phyloP scores from a whole-genome alignment of 495 filamentous ascomycete species.

The Podospora fimiseda region DNA sequence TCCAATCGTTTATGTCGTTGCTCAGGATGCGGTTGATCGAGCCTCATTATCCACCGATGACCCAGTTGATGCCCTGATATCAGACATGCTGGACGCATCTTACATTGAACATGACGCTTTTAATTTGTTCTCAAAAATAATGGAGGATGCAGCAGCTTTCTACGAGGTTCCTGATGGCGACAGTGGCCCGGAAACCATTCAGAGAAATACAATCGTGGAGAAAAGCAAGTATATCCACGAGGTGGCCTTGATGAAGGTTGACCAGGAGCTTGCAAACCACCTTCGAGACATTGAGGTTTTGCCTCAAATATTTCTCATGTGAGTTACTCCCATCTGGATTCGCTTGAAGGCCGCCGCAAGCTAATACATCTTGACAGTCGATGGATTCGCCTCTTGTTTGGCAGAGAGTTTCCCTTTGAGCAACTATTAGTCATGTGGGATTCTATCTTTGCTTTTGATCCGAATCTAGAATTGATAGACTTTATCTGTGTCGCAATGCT shows the following conservation, averaged over 20 bases:
- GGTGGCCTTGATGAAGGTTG: constrained; percentile 65
- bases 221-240: constrained; percentile 82
- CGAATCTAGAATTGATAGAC: constrained; percentile 75
- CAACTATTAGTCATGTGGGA: constrained; percentile 85
- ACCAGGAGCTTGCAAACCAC: constrained; percentile 76
- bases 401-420: constrained; percentile 85
- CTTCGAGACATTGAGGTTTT: constrained; percentile 79
- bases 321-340: constrained; percentile 25
- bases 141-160: constrained; percentile 79
- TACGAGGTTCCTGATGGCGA: constrained; percentile 60
- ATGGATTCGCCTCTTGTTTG: constrained; percentile 91
- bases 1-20: constrained; percentile 82
- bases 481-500: constrained; percentile 92
- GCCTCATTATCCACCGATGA: constrained; percentile 17
- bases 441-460: constrained; percentile 79
- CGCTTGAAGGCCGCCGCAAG: not conserved
- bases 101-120: constrained; percentile 91
- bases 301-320: constrained; percentile 97
- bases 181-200: constrained; percentile 19
- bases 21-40: constrained; percentile 64
- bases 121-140: constrained; percentile 73
- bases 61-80: constrained; percentile 43
- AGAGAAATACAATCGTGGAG: constrained; percentile 67
- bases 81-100: constrained; percentile 57
- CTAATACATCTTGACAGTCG: constrained; percentile 54